phyloP scores from a whole-genome alignment of 495 filamentous ascomycete genomes.

The Cryomyces antarcticus region DNA sequence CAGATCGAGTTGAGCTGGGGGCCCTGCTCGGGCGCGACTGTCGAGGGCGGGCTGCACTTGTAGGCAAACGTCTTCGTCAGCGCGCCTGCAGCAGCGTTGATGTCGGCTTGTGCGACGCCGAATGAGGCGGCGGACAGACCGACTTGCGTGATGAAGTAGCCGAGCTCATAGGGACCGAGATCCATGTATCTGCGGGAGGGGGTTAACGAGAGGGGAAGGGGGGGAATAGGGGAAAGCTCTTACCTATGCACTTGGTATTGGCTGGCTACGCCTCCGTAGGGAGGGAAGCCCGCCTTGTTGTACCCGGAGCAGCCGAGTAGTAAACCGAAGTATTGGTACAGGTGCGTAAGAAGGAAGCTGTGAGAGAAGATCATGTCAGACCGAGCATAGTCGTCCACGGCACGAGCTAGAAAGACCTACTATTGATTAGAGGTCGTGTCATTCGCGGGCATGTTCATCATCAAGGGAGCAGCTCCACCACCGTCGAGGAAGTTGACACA shows the following conservation, averaged over 20 bases:
- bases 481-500: constrained; percentile 29
- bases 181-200: constrained; percentile 25
- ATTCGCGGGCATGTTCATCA: constrained; percentile 27
- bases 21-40: constrained; percentile 4
- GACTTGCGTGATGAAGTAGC: constrained; percentile 32
- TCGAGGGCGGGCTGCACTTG: constrained; percentile 19
- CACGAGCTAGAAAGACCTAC: constrained; percentile 13
- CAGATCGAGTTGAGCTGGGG: constrained; percentile 2
- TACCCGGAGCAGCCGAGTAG: constrained; percentile 27
- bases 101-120: constrained; percentile 24
- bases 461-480: constrained; percentile 27
- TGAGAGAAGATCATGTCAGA: not conserved
- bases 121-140: constrained; percentile 27
- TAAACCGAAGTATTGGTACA: constrained; percentile 31
- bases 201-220: not conserved
- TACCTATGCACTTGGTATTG: constrained; percentile 29
- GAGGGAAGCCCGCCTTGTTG: constrained; percentile 21
- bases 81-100: constrained; percentile 18
- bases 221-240: constrained; percentile 1
- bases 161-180: constrained; percentile 23
- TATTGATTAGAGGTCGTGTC: constrained; percentile 27
- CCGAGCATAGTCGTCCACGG: not conserved
- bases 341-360: constrained; percentile 30
- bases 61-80: constrained; percentile 23
- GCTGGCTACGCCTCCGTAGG: constrained; percentile 21